A percentile compares a stretch with the other conserved stretches of the same genome.
Conservation (phyloP, 1,284 basidiomycete genomes). For the Omphalotus olearius region DNA sequence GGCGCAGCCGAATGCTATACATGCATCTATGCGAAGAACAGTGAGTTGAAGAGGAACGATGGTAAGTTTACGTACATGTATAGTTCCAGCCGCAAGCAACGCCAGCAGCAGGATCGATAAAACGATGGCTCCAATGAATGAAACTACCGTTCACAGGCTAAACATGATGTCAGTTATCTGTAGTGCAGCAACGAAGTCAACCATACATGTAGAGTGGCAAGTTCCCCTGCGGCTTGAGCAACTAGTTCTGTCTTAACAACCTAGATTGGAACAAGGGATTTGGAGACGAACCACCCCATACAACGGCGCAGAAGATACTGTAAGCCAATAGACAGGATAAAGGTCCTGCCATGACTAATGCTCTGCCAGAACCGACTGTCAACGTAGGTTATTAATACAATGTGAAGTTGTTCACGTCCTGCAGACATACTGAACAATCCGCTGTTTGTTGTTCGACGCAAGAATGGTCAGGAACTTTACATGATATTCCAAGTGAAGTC, state of each 20-base stretch:
- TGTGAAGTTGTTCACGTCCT: background rate
- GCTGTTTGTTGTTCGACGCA: background rate
- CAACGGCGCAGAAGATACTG: constrained; percentile 14
- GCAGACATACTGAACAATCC: constrained; percentile 6
- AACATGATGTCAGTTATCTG: background rate
- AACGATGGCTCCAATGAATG: constrained; percentile 14
- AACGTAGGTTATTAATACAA: background rate
- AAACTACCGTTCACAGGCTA: constrained; percentile 15
- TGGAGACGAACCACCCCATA: constrained; percentile 14
- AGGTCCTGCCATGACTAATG: constrained; percentile 14
- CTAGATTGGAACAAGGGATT: background rate
- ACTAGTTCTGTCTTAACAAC: background rate
- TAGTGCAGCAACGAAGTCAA: background rate
- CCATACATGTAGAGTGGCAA: constrained; percentile 4
- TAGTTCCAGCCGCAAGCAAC: constrained; percentile 17
- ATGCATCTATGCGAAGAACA: constrained; percentile 6
- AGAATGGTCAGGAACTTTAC: background rate
- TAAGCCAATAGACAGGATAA: constrained; percentile 14
- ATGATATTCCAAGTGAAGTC: background rate
- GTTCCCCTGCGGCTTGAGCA: constrained; percentile 13
- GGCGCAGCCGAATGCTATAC: constrained; percentile 14
- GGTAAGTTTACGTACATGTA: constrained; percentile 4
- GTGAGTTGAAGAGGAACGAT: background rate
- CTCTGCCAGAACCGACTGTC: constrained; percentile 15
- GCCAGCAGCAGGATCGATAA: constrained; percentile 15